Evolutionary conservation across 345 rosid species (phyloP).

Genomic region (Aquilaria malaccensis): DNA sequence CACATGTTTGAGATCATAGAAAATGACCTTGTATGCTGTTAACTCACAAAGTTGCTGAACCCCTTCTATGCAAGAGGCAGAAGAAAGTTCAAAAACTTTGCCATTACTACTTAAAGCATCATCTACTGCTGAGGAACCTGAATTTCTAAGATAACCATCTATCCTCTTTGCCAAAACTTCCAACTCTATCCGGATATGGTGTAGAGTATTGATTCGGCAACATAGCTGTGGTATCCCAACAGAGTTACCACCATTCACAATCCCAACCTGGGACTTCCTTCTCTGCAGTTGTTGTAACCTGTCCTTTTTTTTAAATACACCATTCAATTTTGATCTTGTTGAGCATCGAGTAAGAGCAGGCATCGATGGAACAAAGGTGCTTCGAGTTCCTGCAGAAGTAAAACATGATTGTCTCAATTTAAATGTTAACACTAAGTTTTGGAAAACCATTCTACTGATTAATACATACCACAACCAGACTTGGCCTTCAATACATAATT

Average conservation of each 20-base stretch:
- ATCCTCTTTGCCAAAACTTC: slow-evolving; percentile 58
- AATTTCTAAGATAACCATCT: slow-evolving; percentile 47
- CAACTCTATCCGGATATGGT: slow-evolving; percentile 54
- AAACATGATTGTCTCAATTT: background rate
- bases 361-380: slow-evolving; percentile 57
- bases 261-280: slow-evolving; percentile 55
- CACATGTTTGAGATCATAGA: slow-evolving; percentile 70
- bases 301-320: slow-evolving; percentile 68
- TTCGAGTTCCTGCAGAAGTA: slow-evolving; percentile 46
- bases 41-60: slow-evolving; percentile 74
- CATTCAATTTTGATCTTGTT: slow-evolving; percentile 57
- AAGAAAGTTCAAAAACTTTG: slow-evolving; percentile 66
- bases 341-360: slow-evolving; percentile 85
- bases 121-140: slow-evolving; percentile 40
- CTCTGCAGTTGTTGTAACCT: slow-evolving; percentile 41
- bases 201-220: slow-evolving; percentile 74
- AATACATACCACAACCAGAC: slow-evolving; percentile 80
- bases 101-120: slow-evolving; percentile 35
- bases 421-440: background rate
- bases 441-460: slow-evolving; percentile 1
- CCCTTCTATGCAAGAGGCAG: slow-evolving; percentile 64
- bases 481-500: slow-evolving; percentile 69
- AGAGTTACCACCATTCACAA: slow-evolving; percentile 32
- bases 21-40: slow-evolving; percentile 68
- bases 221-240: slow-evolving; percentile 68